These are phyloP conservation scores for Pseudotsuga menziesii DNA, from an alignment of 75 land plant genomes.

Conservation along the genomic window DNA sequence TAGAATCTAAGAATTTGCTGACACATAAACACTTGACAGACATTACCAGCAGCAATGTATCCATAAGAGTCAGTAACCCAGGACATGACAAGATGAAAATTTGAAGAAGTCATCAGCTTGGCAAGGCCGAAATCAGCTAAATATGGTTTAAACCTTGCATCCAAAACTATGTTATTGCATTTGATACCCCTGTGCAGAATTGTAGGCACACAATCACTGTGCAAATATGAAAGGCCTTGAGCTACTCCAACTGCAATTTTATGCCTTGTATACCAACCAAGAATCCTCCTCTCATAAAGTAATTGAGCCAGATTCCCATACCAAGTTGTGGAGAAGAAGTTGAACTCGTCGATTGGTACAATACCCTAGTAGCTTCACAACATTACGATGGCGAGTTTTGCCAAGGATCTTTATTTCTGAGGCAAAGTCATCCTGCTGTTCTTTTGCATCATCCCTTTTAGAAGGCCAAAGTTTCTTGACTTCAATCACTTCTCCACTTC, in stretches of 20 bases:
- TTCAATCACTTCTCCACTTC: conserved; percentile 75
- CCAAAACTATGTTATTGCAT: conserved; percentile 68
- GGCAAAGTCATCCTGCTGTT: conserved; percentile 56
- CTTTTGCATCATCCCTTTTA: conserved; percentile 32
- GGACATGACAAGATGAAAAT: conserved; percentile 62
- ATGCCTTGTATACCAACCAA: too few species aligned
- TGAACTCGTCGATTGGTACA: too few species aligned
- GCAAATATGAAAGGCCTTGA: too few species aligned
- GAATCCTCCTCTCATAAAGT: too few species aligned
- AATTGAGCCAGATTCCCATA: too few species aligned
- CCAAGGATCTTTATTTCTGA: conserved; percentile 77
- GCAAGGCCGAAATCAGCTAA: conserved; percentile 90
- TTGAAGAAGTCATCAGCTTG: conserved; percentile 65
- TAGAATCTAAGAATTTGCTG: too few species aligned
- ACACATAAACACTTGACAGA: too few species aligned
- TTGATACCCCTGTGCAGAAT: conserved; percentile 87
- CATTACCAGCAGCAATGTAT: conserved; percentile 79
- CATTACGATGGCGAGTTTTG: too few species aligned
- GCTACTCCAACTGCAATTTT: too few species aligned
- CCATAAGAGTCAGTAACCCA: conserved; percentile 91
- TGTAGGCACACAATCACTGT: conserved; percentile 72
- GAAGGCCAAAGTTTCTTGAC: conserved; percentile 85
- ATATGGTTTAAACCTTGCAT: conserved; percentile 71
- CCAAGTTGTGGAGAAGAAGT: too few species aligned
- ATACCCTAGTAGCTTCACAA: too few species aligned